Evolutionary conservation across 2,329 filamentous ascomycete species (phyloP), one percentile per base, ranked within the genome.

Genomic region (Colletotrichum zoysiae): DNA sequence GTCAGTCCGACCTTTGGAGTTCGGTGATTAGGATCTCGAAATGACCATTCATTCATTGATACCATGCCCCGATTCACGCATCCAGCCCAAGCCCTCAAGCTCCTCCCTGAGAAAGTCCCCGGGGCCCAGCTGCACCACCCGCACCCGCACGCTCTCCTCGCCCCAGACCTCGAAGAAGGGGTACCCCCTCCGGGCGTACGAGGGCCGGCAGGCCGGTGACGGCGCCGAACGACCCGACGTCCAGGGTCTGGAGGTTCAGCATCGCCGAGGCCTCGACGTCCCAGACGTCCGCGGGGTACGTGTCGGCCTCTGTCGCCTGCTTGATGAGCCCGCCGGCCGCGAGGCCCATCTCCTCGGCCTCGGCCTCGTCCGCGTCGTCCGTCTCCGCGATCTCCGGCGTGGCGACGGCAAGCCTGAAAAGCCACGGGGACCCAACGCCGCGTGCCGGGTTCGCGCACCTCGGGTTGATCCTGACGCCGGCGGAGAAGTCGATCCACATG

Each of bases 241-340:
- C 82, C 53, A 85, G 75, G 23, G 84, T 79, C 64, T 84, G 81
- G 1, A 83, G 75, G 66, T 84, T 83, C 74, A 84, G 78, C 48
- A 81, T 71, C 16, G 76, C 73, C 3, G 70, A 74, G 1, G 74
- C 75, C 1, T 74, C 71, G 0, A 62, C 46, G 57, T 84, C 77
- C 82, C 81, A 84, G 2, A 65, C 69, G 1, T 74, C 61, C 48
- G 74, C 71, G 1, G 55, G 50, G 8, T 78, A 30, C 2, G 65
- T 58, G 67, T 85, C 83, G 12, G 65, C 33, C 0, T 76, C 20
- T 62, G 85, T 83, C 11, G 75, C 75, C 73, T 86, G 83, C 14
- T 79, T 79, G 68, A 85, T 84, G 33, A 79, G 76, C 0, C 83
- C 83, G 5, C 82, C 83, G 11, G 80, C 78, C 3, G 81, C 81